Base-by-base conservation (phyloP, 208 protist species). In the Crithidia bombi region DNA sequence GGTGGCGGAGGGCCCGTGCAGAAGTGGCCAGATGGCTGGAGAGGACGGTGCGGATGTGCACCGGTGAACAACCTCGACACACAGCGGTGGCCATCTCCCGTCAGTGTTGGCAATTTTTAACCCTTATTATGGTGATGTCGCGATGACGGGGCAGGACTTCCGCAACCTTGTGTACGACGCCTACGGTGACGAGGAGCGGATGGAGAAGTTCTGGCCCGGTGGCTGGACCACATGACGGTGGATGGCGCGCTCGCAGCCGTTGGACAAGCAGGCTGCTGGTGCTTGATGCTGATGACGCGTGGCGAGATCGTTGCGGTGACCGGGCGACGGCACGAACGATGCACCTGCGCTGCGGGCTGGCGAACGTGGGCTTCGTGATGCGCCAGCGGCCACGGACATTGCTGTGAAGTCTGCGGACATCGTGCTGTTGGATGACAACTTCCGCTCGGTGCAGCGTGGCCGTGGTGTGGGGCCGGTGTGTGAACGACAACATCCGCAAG, bases 351-450 rank as follows among this genome's bases (percentile, higher is more conserved):
- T 99, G 38, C 96, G 97, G n/a, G 25, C 57, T 84, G 25, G 96
- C 98, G 36, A 92, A 99, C 72, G 98, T 99, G 15, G 98, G 98
- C 57, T 95, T 99, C 43, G 83, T 98, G 41, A 99, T 99, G 98
- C 95, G 97, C n/a, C 32, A 87, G 80, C 47, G 98, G 98, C n/a
- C 12, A 98, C 97, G 12, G 97, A 98, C 46, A 90, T 98, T 25
- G 96, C 97, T 9, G 96, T 97, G 69, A 91, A 96, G 76, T 92
- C 92, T 3, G 94, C 91, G 12, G 91, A 95, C 63, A 96, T 96
- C 55, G 82, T 96, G 52, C 74, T 99, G 32, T 74, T 99, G 36
- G 98, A 99, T 80, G 98, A 99, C 82, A 99, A 99, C 90, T 99
- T 99, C 79, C 68, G 79, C 32, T 97, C 97, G 5, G 98, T 99